A percentile compares a stretch with the other conserved stretches of the same genome.
Evolutionary conservation across 2,329 filamentous ascomycete species (phyloP).

Genomic region (Cyclaneusma minus): DNA sequence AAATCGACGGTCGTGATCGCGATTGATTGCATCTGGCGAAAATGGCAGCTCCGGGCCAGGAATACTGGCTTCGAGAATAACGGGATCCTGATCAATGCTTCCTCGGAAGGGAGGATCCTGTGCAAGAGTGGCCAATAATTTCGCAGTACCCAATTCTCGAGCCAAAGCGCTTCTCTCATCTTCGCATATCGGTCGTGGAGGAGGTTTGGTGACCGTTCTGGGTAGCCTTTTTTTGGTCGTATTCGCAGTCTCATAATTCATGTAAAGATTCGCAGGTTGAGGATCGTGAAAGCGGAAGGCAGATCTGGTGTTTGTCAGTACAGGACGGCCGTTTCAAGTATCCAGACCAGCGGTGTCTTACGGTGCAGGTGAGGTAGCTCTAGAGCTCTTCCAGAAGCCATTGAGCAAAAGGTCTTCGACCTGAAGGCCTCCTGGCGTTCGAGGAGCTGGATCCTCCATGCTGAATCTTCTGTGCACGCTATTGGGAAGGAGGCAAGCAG

Average conservation of each 20-base stretch:
- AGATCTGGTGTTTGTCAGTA: neutral
- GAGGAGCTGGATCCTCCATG: slow-evolving; percentile 2
- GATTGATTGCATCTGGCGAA: slow-evolving; percentile 7
- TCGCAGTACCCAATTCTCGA: slow-evolving; percentile 36
- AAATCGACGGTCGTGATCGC: slow-evolving; percentile 2
- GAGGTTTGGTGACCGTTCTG: slow-evolving; percentile 20
- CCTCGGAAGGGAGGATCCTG: slow-evolving; percentile 48
- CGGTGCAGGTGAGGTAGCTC: slow-evolving; percentile 23
- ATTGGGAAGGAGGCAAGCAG: slow-evolving; percentile 1
- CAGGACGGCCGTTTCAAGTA: slow-evolving; percentile 6
- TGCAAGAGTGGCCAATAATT: slow-evolving; percentile 19
- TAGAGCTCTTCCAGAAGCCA: slow-evolving; percentile 33
- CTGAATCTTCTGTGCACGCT: slow-evolving; percentile 3
- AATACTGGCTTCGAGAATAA: slow-evolving; percentile 44
- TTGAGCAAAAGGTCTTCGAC: slow-evolving; percentile 31
- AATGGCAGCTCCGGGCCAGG: slow-evolving; percentile 15
- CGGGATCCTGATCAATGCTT: slow-evolving; percentile 49
- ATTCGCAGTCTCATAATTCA: too few species aligned
- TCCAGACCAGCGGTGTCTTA: slow-evolving; percentile 12
- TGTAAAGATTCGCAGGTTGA: neutral
- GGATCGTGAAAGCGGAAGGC: slow-evolving; percentile 7
- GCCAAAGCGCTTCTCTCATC: slow-evolving; percentile 49
- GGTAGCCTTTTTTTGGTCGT: neutral
- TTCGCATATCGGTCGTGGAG: slow-evolving; percentile 52
- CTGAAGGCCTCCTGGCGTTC: slow-evolving; percentile 18